These are phyloP conservation scores for Daedaleopsis nitida DNA, from an alignment of 768 basidiomycete genomes.

Conservation along the genomic window DNA sequence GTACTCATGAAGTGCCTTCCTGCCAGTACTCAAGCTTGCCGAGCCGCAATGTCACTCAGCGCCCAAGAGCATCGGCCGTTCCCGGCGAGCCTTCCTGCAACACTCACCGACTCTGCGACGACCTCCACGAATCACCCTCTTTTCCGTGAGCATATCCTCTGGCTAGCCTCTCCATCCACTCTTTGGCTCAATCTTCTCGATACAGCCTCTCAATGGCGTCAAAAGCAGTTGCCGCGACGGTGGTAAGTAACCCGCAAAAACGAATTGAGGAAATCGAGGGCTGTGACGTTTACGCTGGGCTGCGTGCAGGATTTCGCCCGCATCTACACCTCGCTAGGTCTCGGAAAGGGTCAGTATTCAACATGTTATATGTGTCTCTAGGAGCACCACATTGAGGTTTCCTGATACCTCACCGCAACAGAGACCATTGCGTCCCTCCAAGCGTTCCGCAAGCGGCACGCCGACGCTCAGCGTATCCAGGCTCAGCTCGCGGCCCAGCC, in stretches of 20 bases:
- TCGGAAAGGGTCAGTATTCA: slow-evolving; percentile 75
- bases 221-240: slow-evolving; percentile 70
- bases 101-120: slow-evolving; percentile 15
- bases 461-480: slow-evolving; percentile 79
- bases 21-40: background rate
- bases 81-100: slow-evolving; percentile 21
- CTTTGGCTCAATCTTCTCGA: background rate
- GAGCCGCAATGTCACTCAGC: background rate
- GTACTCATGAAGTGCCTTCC: background rate
- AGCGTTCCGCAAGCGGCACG: slow-evolving; percentile 95
- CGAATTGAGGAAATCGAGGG: background rate
- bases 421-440: slow-evolving; percentile 90
- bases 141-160: slow-evolving; percentile 17
- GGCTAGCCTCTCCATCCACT: background rate
- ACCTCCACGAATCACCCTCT: slow-evolving; percentile 20
- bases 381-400: background rate
- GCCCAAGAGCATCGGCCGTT: slow-evolving; percentile 20
- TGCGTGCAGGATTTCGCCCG: slow-evolving; percentile 74
- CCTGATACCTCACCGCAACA: slow-evolving; percentile 32
- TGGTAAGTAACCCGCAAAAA: slow-evolving; percentile 34
- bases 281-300: slow-evolving; percentile 11
- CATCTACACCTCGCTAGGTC: slow-evolving; percentile 78
- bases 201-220: slow-evolving; percentile 54
- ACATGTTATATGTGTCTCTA: background rate
- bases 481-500: slow-evolving; percentile 66